Evolutionary conservation across 2,329 filamentous ascomycete species (phyloP).

Genomic region (Scedosporium dehoogii): DNA sequence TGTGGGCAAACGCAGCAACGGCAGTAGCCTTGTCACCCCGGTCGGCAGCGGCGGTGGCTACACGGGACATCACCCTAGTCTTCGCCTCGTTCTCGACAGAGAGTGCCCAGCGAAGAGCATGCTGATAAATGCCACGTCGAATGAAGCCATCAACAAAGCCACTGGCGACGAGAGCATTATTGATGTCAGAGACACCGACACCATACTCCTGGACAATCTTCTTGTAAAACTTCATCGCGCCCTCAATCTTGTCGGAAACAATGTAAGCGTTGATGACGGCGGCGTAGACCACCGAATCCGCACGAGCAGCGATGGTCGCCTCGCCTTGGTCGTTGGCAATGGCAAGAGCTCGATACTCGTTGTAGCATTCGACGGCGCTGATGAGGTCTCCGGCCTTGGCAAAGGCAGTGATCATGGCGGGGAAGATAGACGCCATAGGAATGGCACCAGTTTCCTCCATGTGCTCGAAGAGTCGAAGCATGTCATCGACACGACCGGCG

Average conservation of each 20-base stretch:
- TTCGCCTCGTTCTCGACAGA: slow-evolving; percentile 47
- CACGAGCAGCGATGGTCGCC: slow-evolving; percentile 56
- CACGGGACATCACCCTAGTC: slow-evolving; percentile 55
- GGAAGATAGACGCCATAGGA: slow-evolving; percentile 74
- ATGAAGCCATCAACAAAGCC: slow-evolving; percentile 75
- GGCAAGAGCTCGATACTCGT: slow-evolving; percentile 85
- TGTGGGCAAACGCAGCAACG: slow-evolving; percentile 51
- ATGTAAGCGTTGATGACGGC: slow-evolving; percentile 87
- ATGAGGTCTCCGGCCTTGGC: slow-evolving; percentile 69
- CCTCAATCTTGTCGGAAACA: slow-evolving; percentile 66
- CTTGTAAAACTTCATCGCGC: slow-evolving; percentile 75
- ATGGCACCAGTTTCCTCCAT: slow-evolving; percentile 72
- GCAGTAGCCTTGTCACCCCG: slow-evolving; percentile 61
- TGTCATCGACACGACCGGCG: slow-evolving; percentile 70
- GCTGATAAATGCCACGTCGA: slow-evolving; percentile 56
- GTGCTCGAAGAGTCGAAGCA: slow-evolving; percentile 84
- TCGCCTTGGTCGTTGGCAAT: slow-evolving; percentile 71
- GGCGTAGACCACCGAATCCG: slow-evolving; percentile 80
- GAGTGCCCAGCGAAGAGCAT: slow-evolving; percentile 66
- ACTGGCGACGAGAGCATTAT: slow-evolving; percentile 59
- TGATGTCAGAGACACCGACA: slow-evolving; percentile 50
- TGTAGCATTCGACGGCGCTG: slow-evolving; percentile 89
- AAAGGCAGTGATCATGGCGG: slow-evolving; percentile 91
- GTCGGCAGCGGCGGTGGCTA: slow-evolving; percentile 74
- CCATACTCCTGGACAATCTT: slow-evolving; percentile 60